phyloP scores from a whole-genome alignment of 345 rosid genomes.

The Reutealis trisperma region DNA sequence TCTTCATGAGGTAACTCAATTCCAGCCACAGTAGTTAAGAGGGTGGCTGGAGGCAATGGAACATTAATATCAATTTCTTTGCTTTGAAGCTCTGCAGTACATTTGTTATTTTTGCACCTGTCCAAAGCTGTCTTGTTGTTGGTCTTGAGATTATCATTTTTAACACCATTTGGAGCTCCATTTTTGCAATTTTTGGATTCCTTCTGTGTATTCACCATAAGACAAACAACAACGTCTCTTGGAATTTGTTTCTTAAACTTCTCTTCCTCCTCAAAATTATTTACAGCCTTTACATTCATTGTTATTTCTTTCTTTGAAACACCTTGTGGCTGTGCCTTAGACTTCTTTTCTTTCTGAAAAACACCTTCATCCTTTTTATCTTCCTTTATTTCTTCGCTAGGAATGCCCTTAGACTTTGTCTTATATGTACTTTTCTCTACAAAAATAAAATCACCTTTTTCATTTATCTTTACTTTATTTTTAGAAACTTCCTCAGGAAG shows the following conservation, averaged over 20 bases:
- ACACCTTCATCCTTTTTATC: neutral
- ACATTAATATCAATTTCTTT: conserved; percentile 35
- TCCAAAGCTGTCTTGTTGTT: conserved; percentile 10
- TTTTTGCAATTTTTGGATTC: neutral
- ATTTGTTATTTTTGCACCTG: conserved; percentile 14
- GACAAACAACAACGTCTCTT: neutral
- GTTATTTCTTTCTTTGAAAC: neutral
- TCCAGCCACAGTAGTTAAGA: conserved; percentile 53
- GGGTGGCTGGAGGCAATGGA: conserved; percentile 53
- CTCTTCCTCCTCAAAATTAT: neutral
- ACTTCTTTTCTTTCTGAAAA: neutral
- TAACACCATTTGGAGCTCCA: conserved; percentile 17
- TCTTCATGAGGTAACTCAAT: conserved; percentile 56
- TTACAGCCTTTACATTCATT: neutral
- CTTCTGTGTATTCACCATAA: neutral
- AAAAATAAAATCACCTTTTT: neutral
- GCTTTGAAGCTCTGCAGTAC: conserved; percentile 15
- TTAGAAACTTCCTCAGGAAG: conserved; percentile 11
- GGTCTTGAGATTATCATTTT: conserved; percentile 16
- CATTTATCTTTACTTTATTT: conserved; percentile 15
- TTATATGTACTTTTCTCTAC: conserved; percentile 5
- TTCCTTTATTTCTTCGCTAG: neutral
- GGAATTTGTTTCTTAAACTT: neutral
- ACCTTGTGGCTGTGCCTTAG: neutral
- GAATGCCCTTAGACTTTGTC: neutral